Percentiles rank a stretch among this genome's conserved stretches.
Evolutionary conservation across 208 protist species (phyloP).

Genomic region (Zelonia costaricensis): DNA sequence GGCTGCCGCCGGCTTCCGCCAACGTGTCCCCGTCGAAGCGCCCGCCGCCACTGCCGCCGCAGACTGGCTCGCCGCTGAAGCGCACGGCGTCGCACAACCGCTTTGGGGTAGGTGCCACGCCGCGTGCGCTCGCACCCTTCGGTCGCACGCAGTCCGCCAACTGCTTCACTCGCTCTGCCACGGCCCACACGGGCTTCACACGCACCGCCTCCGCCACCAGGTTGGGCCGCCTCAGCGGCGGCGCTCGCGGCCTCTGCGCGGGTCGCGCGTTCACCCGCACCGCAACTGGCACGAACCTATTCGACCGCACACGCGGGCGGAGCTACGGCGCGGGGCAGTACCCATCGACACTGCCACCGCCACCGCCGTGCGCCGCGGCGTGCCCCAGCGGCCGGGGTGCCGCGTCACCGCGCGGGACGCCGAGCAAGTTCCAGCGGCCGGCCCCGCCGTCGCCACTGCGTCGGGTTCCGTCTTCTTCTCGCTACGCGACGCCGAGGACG

Average conservation of each 20-base stretch:
- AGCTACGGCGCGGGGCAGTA: background rate
- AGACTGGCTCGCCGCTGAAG: constrained; percentile 19
- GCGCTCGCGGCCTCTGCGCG: background rate
- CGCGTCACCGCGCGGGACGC: too few species aligned
- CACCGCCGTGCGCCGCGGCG: background rate
- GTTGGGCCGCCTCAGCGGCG: background rate
- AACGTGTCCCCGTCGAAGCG: background rate
- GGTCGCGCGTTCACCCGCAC: constrained; percentile 23
- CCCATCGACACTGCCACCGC: background rate
- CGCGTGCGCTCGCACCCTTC: constrained; percentile 7
- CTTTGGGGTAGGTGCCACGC: background rate
- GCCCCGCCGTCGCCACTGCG: background rate
- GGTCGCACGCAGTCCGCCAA: constrained; percentile 5
- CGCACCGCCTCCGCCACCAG: background rate
- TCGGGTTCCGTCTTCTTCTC: background rate
- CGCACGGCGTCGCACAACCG: constrained; percentile 25
- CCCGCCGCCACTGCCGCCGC: background rate
- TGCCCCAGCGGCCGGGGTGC: background rate
- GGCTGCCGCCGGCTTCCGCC: background rate
- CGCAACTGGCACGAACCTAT: constrained; percentile 26
- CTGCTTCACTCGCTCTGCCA: constrained; percentile 17
- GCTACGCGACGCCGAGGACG: background rate
- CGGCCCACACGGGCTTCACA: constrained; percentile 14
- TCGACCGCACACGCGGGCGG: background rate
- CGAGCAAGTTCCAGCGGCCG: background rate